Evolutionary conservation across 148 eudicot species (phyloP).

Genomic region (Fagopyrum homotropicum): DNA sequence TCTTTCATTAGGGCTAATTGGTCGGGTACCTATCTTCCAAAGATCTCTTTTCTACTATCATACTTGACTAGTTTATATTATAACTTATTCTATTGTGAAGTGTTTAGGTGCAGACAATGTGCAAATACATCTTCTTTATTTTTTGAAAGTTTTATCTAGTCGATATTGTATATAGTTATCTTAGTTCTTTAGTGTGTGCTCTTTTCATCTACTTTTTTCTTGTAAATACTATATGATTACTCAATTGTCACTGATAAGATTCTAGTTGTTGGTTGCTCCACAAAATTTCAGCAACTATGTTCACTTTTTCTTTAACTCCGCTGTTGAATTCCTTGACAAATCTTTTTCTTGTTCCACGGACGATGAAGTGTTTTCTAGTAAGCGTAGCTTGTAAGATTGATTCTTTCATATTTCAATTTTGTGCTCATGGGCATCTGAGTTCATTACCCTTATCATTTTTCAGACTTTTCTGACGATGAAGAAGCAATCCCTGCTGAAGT

Average conservation of each 20-base stretch:
- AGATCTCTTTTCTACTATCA: no score
- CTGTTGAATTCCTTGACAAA: slow-evolving; percentile 38
- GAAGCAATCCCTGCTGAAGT: slow-evolving; percentile 14
- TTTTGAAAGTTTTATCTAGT: no score
- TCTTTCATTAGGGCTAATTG: no score
- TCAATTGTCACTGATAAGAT: no score
- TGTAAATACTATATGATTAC: no score
- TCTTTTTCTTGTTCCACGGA: slow-evolving; percentile 20
- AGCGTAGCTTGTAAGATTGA: slow-evolving; percentile 14
- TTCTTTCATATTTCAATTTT: background rate
- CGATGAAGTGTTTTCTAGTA: slow-evolving; percentile 19
- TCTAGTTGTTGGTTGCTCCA: background rate
- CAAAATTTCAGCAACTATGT: background rate
- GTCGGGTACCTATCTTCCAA: no score
- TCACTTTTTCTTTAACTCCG: background rate
- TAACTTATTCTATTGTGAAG: no score
- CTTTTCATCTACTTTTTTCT: no score
- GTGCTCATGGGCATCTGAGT: background rate
- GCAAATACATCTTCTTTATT: background rate
- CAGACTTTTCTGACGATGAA: slow-evolving; percentile 26
- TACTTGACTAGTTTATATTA: no score
- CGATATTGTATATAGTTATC: no score
- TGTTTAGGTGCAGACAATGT: no score
- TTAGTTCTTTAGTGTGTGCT: no score
- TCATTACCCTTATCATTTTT: background rate